These are phyloP conservation scores for Pythium periplocum DNA, from an alignment of 352 stramenopile genomes.

Conservation along the genomic window DNA sequence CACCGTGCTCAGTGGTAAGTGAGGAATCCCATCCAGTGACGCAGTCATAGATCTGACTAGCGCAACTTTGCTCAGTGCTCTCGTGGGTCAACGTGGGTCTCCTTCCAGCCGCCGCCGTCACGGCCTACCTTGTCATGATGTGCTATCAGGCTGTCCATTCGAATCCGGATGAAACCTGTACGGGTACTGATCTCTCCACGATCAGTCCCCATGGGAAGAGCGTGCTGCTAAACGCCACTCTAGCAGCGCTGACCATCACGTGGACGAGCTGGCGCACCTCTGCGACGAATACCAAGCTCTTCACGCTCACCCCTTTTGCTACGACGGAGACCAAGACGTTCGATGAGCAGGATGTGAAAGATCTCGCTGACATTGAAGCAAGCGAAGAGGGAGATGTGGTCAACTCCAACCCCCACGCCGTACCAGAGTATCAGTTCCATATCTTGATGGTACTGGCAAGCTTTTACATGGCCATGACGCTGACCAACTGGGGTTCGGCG, in stretches of 20 bases:
- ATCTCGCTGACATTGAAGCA: no score
- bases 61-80: slow-evolving; percentile 26
- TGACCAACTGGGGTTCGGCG: slow-evolving; percentile 71
- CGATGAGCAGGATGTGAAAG: no score
- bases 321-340: neutral
- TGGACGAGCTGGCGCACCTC: slow-evolving; percentile 68
- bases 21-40: neutral
- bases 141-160: slow-evolving; percentile 66
- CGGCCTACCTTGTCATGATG: slow-evolving; percentile 59
- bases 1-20: slow-evolving; percentile 49
- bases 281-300: slow-evolving; percentile 48
- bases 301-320: slow-evolving; percentile 31
- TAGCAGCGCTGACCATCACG: slow-evolving; percentile 44
- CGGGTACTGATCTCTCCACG: slow-evolving; percentile 19
- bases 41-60: neutral
- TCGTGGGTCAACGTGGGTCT: slow-evolving; percentile 57
- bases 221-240: slow-evolving; percentile 37
- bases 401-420: slow-evolving; percentile 1
- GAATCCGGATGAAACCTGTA: slow-evolving; percentile 55
- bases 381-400: no score
- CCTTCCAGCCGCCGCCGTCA: slow-evolving; percentile 45
- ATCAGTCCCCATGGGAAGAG: slow-evolving; percentile 29
- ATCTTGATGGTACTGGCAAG: slow-evolving; percentile 63
- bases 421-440: slow-evolving; percentile 73
- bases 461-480: slow-evolving; percentile 83